Evolutionary conservation across 169 alveolate genomes (phyloP).

Genomic region (Eimeria zaria): DNA sequence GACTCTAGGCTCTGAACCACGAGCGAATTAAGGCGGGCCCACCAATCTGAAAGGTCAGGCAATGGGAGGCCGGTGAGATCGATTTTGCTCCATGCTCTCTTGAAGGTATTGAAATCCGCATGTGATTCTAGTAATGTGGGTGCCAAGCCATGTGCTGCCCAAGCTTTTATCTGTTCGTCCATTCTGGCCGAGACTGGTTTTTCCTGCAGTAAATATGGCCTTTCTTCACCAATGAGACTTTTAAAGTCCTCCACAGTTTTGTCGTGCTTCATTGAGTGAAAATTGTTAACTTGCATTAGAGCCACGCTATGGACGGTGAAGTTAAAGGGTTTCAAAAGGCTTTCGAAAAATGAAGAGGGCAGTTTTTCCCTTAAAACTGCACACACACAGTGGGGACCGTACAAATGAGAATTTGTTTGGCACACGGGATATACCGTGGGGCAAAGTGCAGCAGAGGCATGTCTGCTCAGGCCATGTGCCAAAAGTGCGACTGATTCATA

Average conservation of each 20-base stretch:
- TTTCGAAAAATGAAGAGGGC: constrained; percentile 35
- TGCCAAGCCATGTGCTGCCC: constrained; percentile 72
- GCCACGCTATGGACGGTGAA: constrained; percentile 83
- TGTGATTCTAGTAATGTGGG: constrained; percentile 74
- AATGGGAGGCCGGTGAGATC: constrained; percentile 62
- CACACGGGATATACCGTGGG: neutral
- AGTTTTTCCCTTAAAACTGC: constrained; percentile 59
- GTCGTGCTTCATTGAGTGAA: constrained; percentile 78
- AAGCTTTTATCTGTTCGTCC: constrained; percentile 64
- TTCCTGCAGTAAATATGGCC: constrained; percentile 5
- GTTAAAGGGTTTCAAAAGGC: constrained; percentile 38
- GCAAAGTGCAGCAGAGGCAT: neutral
- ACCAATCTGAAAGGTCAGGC: constrained; percentile 81
- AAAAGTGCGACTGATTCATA: neutral
- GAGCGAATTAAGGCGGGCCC: constrained; percentile 72
- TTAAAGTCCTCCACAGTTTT: constrained; percentile 29
- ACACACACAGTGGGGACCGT: neutral
- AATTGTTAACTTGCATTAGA: constrained; percentile 72
- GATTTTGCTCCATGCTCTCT: constrained; percentile 70
- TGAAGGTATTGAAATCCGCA: constrained; percentile 49
- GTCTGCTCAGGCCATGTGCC: neutral
- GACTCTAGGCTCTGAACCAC: constrained; percentile 58
- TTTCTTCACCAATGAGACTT: neutral
- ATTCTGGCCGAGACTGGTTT: constrained; percentile 29
- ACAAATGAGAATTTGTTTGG: neutral